Percentiles rank a stretch among this genome's conserved stretches.
phyloP scores from a whole-genome alignment of 805 yeast genomes.

The Sporopachydermia lactativora region DNA sequence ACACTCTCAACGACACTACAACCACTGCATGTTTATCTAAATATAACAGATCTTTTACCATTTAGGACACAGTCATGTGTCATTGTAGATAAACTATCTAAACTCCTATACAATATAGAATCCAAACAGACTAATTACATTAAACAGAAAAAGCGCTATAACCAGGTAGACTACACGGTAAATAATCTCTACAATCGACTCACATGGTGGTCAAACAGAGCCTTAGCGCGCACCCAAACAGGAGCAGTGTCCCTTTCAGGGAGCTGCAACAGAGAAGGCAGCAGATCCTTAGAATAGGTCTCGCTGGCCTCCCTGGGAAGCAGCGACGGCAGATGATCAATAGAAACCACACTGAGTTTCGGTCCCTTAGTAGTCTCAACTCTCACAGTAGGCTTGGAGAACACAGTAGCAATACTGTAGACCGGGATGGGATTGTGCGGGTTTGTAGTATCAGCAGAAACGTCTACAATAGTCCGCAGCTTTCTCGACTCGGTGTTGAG shows the following conservation, averaged over 20 bases:
- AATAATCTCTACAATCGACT: conserved; percentile 47
- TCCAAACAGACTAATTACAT: too few species aligned
- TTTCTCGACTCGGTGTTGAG: conserved; percentile 55
- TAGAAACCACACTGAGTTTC: conserved; percentile 79
- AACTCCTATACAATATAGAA: too few species aligned
- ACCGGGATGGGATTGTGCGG: conserved; percentile 98
- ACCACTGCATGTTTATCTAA: too few species aligned
- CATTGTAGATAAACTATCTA: too few species aligned
- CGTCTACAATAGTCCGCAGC: conserved; percentile 89
- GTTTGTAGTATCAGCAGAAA: conserved; percentile 96
- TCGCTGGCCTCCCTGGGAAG: conserved; percentile 97
- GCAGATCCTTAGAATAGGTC: conserved; percentile 69
- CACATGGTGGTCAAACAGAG: conserved; percentile 73
- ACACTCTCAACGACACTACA: too few species aligned
- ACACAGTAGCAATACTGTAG: conserved; percentile 78
- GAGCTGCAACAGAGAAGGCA: conserved; percentile 79
- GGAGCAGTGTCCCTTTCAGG: conserved; percentile 73
- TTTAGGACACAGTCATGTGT: too few species aligned
- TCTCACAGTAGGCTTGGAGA: conserved; percentile 77
- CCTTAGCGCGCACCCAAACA: conserved; percentile 86
- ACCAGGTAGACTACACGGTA: too few species aligned
- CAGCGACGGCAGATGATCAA: conserved; percentile 91
- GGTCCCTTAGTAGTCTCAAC: conserved; percentile 76
- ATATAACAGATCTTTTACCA: too few species aligned
- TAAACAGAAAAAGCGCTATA: too few species aligned